Evolutionary conservation across 1,139 yeast genomes (phyloP).

Genomic region (Taiozyma onychis): DNA sequence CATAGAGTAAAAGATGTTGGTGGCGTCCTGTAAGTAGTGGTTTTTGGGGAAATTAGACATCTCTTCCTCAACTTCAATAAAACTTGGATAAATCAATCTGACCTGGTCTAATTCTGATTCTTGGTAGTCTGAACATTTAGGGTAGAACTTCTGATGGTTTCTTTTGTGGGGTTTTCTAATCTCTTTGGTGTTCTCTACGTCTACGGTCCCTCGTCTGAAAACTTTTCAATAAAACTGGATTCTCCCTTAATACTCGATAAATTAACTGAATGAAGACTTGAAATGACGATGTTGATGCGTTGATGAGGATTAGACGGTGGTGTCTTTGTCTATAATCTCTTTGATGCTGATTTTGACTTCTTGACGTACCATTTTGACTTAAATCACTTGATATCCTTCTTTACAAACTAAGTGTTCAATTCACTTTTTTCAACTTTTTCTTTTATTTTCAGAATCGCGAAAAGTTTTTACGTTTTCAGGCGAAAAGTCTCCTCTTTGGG

Average conservation of each 20-base stretch:
- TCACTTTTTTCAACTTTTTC: neutral
- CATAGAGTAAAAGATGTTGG: neutral
- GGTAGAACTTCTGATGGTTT: neutral
- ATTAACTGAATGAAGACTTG: neutral
- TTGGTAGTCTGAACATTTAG: neutral
- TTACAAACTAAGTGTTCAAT: neutral
- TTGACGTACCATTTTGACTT: constrained; percentile 1
- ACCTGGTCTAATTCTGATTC: neutral
- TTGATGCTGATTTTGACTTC: neutral
- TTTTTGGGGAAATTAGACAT: neutral
- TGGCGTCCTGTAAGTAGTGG: neutral
- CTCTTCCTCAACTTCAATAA: neutral
- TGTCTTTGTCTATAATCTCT: neutral
- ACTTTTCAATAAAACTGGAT: neutral
- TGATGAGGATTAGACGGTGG: neutral
- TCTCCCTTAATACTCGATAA: neutral
- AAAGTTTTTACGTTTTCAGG: neutral
- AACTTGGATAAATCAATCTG: neutral
- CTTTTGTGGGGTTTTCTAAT: neutral
- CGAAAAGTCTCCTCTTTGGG: neutral
- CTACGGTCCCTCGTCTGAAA: neutral
- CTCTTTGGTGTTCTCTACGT: neutral
- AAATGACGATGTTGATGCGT: neutral
- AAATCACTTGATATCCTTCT: neutral
- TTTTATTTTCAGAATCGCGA: neutral